These are phyloP conservation scores for Periconia digitata DNA, from an alignment of 2,329 filamentous ascomycete species.

Conservation along the genomic window DNA sequence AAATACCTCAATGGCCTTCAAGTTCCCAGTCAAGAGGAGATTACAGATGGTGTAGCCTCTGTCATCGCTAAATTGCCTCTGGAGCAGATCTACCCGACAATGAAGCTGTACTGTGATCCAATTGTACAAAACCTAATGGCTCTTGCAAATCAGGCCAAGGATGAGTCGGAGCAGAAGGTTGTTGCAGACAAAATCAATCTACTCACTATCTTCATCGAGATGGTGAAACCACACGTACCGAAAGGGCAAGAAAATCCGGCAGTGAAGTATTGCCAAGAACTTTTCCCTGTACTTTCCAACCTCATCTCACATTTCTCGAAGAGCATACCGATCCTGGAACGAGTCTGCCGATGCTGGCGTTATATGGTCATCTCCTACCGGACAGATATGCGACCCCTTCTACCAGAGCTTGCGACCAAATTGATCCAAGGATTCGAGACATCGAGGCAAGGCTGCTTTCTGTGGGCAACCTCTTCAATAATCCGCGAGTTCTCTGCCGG, in stretches of 20 bases:
- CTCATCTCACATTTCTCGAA: constrained; percentile 85
- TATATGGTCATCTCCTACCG: constrained; percentile 97
- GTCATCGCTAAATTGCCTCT: constrained; percentile 85
- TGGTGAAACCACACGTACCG: constrained; percentile 72
- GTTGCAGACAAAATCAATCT: constrained; percentile 92
- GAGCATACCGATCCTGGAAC: constrained; percentile 87
- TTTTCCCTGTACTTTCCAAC: constrained; percentile 83
- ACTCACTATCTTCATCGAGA: constrained; percentile 85
- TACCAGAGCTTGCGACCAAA: constrained; percentile 84
- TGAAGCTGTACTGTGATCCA: constrained; percentile 93
- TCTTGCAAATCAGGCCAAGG: constrained; percentile 81
- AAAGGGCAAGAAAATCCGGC: constrained; percentile 76
- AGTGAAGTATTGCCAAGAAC: constrained; percentile 94
- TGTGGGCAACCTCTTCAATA: constrained; percentile 97
- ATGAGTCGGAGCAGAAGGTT: constrained; percentile 80
- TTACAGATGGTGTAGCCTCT: constrained; percentile 91
- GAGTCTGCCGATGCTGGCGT: constrained; percentile 92
- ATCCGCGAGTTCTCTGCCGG: constrained; percentile 94
- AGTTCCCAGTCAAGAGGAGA: constrained; percentile 85
- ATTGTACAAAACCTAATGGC: constrained; percentile 81
- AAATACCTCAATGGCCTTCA: constrained; percentile 85
- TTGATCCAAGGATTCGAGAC: constrained; percentile 80
- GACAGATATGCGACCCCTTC: constrained; percentile 80
- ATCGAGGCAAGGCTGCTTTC: constrained; percentile 91
- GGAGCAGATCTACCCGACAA: constrained; percentile 75